phyloP scores from a whole-genome alignment of 140 eudicot genomes.

The Stevia rebaudiana region DNA sequence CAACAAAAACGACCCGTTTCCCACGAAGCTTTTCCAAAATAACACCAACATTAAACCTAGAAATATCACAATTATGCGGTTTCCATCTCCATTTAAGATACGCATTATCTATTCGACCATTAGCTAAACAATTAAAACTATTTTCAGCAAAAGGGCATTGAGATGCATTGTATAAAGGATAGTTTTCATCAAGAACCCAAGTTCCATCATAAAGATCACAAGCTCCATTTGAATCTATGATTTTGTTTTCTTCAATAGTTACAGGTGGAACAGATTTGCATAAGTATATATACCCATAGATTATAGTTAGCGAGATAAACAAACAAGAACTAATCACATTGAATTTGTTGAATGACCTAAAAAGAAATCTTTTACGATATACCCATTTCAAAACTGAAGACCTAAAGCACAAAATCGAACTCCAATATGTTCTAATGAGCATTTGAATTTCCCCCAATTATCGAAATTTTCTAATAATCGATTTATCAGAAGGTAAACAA shows the following conservation, averaged over 20 bases:
- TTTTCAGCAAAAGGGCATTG: constrained; percentile 80
- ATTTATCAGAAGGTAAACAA: neutral
- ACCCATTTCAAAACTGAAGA: constrained; percentile 25
- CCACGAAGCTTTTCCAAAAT: constrained; percentile 64
- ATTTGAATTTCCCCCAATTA: constrained; percentile 12
- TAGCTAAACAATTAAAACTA: constrained; percentile 79
- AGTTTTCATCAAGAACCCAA: constrained; percentile 65
- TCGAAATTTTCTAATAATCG: constrained; percentile 5
- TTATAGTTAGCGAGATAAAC: constrained; percentile 23
- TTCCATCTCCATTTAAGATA: constrained; percentile 90
- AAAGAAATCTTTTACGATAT: constrained; percentile 25
- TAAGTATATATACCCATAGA: constrained; percentile 32
- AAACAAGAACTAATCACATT: constrained; percentile 32
- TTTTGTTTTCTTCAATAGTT: neutral
- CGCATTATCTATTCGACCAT: constrained; percentile 59
- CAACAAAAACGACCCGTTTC: constrained; percentile 84
- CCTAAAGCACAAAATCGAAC: constrained; percentile 27
- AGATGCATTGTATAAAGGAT: constrained; percentile 73
- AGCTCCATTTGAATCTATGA: neutral
- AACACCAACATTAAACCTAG: constrained; percentile 39
- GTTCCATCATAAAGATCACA: constrained; percentile 62
- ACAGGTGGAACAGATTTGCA: constrained; percentile 16
- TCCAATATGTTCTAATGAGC: constrained; percentile 16
- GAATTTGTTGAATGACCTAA: constrained; percentile 31
- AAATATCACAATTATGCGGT: constrained; percentile 60